Evolutionary conservation across 2,329 filamentous ascomycete genomes (phyloP).

Genomic region (Colletotrichum sojae): DNA sequence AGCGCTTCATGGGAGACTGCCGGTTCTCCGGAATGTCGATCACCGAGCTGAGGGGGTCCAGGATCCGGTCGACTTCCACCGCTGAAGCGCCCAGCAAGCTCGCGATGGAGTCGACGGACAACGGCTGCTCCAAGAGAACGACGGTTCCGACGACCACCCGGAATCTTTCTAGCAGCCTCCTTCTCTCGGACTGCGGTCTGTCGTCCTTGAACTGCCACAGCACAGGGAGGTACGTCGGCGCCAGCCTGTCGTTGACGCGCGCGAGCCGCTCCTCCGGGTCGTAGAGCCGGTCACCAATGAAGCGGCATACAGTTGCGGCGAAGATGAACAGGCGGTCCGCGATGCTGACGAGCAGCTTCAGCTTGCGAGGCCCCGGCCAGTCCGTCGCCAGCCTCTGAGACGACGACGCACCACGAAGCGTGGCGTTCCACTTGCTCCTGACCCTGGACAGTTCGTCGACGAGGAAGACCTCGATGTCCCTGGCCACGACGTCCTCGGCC

Average conservation of each 20-base stretch:
- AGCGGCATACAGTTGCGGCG: conserved; percentile 42
- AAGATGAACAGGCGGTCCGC: conserved; percentile 43
- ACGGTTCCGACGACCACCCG: conserved; percentile 4
- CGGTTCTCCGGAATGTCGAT: neutral
- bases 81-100: neutral
- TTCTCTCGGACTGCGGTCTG: neutral
- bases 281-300: neutral
- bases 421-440: neutral
- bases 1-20: neutral
- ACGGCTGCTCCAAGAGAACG: conserved; percentile 3
- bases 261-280: neutral
- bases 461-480: neutral
- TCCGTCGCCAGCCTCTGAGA: neutral
- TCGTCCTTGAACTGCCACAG: neutral
- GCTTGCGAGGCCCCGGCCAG: neutral
- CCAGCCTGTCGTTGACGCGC: neutral
- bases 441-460: neutral
- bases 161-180: neutral
- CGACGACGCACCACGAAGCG: rapidly evolving
- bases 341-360: conserved; percentile 5
- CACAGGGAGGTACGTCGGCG: neutral
- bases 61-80: neutral
- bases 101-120: neutral
- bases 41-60: neutral
- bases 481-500: neutral